These are phyloP conservation scores for Ustilago tritici DNA, from an alignment of 1,284 basidiomycete species.

Conservation along the genomic window DNA sequence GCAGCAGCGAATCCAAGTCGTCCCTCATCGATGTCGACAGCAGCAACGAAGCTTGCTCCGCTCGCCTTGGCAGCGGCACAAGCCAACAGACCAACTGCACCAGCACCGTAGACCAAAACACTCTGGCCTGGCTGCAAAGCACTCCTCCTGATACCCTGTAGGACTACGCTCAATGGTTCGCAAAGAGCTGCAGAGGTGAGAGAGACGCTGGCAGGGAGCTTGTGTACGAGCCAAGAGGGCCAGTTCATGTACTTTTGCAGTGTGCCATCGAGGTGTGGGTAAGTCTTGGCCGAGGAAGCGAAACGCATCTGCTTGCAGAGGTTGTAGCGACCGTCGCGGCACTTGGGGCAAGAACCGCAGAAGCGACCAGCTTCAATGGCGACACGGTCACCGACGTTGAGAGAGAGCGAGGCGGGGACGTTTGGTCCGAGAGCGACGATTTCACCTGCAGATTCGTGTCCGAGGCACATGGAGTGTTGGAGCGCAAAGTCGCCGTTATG, in stretches of 20 bases:
- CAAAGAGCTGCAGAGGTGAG: constrained; percentile 86
- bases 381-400: constrained; percentile 86
- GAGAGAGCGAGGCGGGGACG: constrained; percentile 71
- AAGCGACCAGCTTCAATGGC: constrained; percentile 93
- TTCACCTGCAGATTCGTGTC: constrained; percentile 89
- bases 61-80: constrained; percentile 71
- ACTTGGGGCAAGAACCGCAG: constrained; percentile 76
- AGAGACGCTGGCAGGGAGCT: constrained; percentile 80
- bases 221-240: constrained; percentile 84
- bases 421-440: constrained; percentile 76
- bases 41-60: constrained; percentile 60
- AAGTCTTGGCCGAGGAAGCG: constrained; percentile 87
- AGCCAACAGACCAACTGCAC: constrained; percentile 89
- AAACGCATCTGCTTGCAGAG: constrained; percentile 88
- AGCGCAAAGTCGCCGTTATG: constrained; percentile 93
- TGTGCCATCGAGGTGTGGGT: constrained; percentile 92
- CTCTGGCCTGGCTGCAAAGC: constrained; percentile 75
- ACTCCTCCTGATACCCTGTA: constrained; percentile 83
- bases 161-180: constrained; percentile 88
- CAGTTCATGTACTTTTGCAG: constrained; percentile 89
- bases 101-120: constrained; percentile 89
- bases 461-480: constrained; percentile 81
- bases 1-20: constrained; percentile 49
- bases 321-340: constrained; percentile 85
- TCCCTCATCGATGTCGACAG: constrained; percentile 54